These are phyloP conservation scores for Thalassiosira sp. DNA, from an alignment of 352 stramenopile genomes.

Conservation along the genomic window DNA sequence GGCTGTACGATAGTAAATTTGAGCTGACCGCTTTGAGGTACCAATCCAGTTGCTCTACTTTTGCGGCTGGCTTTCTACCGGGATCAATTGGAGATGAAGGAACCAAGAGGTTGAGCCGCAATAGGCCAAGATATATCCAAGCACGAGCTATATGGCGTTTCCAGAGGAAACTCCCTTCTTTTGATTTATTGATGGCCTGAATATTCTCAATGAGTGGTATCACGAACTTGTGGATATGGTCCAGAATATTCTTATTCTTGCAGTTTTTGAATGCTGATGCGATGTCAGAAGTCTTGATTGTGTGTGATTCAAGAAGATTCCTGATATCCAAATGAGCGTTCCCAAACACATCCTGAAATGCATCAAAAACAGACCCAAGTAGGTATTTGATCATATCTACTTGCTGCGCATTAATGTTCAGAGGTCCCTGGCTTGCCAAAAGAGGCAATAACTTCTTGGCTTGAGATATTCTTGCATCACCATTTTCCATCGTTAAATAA, in stretches of 20 bases:
- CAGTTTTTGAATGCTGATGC: slow-evolving; percentile 36
- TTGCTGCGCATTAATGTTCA: slow-evolving; percentile 18
- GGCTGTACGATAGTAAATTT: slow-evolving; percentile 57
- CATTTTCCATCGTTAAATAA: slow-evolving; percentile 80
- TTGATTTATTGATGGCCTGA: slow-evolving; percentile 43
- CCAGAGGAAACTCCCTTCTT: slow-evolving; percentile 58
- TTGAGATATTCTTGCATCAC: slow-evolving; percentile 39
- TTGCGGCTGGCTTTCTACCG: slow-evolving; percentile 90
- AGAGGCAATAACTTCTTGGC: slow-evolving; percentile 48
- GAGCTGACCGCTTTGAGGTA: slow-evolving; percentile 80
- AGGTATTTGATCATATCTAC: slow-evolving; percentile 59
- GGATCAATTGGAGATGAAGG: slow-evolving; percentile 95
- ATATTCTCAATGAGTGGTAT: slow-evolving; percentile 54
- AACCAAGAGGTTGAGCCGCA: slow-evolving; percentile 90
- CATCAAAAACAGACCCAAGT: slow-evolving; percentile 48
- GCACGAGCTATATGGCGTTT: slow-evolving; percentile 43
- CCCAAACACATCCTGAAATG: slow-evolving; percentile 41
- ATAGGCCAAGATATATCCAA: slow-evolving; percentile 90
- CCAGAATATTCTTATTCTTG: slow-evolving; percentile 27
- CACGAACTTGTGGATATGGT: slow-evolving; percentile 43
- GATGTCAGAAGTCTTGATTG: slow-evolving; percentile 30
- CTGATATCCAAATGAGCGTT: slow-evolving; percentile 17
- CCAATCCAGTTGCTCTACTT: slow-evolving; percentile 90
- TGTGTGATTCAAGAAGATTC: slow-evolving; percentile 34
- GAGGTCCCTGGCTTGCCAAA: slow-evolving; percentile 20